Evolutionary conservation across 257 asterid genomes (phyloP).

Genomic region (Handroanthus guayacan): DNA sequence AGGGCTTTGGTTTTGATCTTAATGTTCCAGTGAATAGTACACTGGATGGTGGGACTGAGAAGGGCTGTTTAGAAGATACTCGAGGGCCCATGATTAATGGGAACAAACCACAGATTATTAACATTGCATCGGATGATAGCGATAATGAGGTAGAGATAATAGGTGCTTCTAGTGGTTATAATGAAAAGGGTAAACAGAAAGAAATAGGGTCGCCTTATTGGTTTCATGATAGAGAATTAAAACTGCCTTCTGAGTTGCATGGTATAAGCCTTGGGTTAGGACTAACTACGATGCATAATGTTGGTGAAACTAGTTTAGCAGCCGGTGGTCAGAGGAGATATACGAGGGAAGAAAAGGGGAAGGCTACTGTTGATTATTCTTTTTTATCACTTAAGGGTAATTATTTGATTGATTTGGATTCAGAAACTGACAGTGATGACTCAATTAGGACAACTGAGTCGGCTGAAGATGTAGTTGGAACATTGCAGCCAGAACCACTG

Average conservation of each 20-base stretch:
- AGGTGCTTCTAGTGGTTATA: constrained; percentile 38
- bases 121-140: constrained; percentile 57
- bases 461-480: constrained; percentile 23
- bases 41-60: constrained; percentile 22
- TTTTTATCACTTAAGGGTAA: constrained; percentile 54
- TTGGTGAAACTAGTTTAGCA: constrained; percentile 44
- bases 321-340: constrained; percentile 46
- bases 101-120: constrained; percentile 43
- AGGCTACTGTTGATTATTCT: constrained; percentile 46
- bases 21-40: constrained; percentile 41
- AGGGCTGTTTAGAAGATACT: constrained; percentile 21
- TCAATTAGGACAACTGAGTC: constrained; percentile 9
- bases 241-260: no score
- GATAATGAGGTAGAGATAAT: constrained; percentile 56
- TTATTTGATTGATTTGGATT: constrained; percentile 38
- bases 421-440: constrained; percentile 21
- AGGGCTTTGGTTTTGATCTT: constrained; percentile 49
- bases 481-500: constrained; percentile 25
- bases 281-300: constrained; percentile 31
- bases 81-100: constrained; percentile 27
- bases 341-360: constrained; percentile 61
- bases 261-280: constrained; percentile 46
- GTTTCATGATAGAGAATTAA: background rate
- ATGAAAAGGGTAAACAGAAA: constrained; percentile 38
- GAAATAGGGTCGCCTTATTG: constrained; percentile 33